Evolutionary conservation across 163 green algal genomes (phyloP), one percentile per base, ranked within the genome.

Genomic region (Trebouxiophyceae sp.): DNA sequence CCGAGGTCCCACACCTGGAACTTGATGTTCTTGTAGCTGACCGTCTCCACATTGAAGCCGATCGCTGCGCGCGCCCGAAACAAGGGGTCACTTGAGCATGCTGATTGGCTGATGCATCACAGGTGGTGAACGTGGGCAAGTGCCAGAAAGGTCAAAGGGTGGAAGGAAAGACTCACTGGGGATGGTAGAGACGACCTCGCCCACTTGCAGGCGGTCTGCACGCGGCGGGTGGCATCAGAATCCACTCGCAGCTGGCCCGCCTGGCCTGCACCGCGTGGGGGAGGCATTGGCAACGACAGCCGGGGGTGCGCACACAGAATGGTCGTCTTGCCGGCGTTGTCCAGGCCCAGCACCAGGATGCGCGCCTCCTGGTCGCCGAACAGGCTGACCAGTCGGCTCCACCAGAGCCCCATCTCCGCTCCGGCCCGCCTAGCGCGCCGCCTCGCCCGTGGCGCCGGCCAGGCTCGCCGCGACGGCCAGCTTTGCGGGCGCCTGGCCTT

Each of bases 11-110:
- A 77, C 20, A 77, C 70, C 68, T 99, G 94, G 65, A 99, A 99
- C 76, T 99, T 99, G 59, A 99, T 97, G 79, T 99, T 99, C 56
- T 99, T 99, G 80, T 99, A 98, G 0, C 85, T 89, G 24, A 99
- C 94, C 24, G 94, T 99, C 78, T 99, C 94, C 28, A 99, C 94
- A 67, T 99, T 99, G 83, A 99, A 99, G 5, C 94, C 93, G 63
- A 95, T 95, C 19, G 89, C 88, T 94, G 81, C 59, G 70, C 19
- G 24, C 39, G 39, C 39, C 39, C 39, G 19, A 50, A 50, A 50
- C 39, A 50, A 27, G 20, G 19, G 19, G 23, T 57, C 6, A n/a
- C n/a, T n/a, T n/a, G n/a, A n/a, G n/a, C n/a, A n/a, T n/a, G n/a
- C 44, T 54, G 44, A 54, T 54, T 54, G 12, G 44, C 44, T 19